Conservation (phyloP, 192 early-diverging fungal genomes). For the Gaertneriomyces sp. region DNA sequence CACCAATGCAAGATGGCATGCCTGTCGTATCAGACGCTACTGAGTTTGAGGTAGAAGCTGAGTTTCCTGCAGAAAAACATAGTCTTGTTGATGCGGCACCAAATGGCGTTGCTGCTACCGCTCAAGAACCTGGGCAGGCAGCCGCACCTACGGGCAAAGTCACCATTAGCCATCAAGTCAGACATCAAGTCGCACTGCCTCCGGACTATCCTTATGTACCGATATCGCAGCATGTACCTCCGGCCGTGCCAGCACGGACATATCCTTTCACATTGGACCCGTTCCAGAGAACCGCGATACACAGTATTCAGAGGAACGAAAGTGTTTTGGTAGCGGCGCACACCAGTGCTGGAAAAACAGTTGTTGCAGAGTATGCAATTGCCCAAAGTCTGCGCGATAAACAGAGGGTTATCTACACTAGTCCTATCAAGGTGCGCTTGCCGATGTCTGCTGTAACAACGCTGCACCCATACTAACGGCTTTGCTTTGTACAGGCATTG, state of each 20-base stretch:
- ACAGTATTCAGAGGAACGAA: slow-evolving; percentile 86
- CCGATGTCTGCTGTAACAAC: not conserved
- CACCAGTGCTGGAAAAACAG: slow-evolving; percentile 96
- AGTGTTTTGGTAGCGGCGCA: slow-evolving; percentile 95
- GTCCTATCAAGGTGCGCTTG: slow-evolving; percentile 81
- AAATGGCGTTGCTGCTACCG: not conserved
- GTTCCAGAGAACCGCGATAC: slow-evolving; percentile 85
- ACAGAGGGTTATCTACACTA: slow-evolving; percentile 95
- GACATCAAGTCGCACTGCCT: slow-evolving; percentile 93
- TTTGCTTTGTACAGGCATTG: slow-evolving; percentile 59
- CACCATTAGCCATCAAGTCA: slow-evolving; percentile 53
- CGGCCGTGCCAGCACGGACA: slow-evolving; percentile 72
- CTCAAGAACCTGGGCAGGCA: not conserved
- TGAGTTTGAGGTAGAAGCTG: slow-evolving; percentile 19
- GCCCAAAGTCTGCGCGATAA: slow-evolving; percentile 81
- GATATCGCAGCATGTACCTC: slow-evolving; percentile 78
- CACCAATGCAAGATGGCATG: not conserved
- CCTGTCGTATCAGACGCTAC: slow-evolving; percentile 27
- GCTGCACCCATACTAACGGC: not conserved
- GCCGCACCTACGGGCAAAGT: slow-evolving; percentile 8
- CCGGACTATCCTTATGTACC: slow-evolving; percentile 81
- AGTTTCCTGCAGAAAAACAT: slow-evolving; percentile 4
- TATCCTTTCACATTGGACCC: slow-evolving; percentile 94
- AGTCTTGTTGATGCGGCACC: not conserved
- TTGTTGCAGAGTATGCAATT: slow-evolving; percentile 99